Base-by-base conservation (phyloP, 1,139 yeast genomes). In the Saccharomyces hybrid region DNA sequence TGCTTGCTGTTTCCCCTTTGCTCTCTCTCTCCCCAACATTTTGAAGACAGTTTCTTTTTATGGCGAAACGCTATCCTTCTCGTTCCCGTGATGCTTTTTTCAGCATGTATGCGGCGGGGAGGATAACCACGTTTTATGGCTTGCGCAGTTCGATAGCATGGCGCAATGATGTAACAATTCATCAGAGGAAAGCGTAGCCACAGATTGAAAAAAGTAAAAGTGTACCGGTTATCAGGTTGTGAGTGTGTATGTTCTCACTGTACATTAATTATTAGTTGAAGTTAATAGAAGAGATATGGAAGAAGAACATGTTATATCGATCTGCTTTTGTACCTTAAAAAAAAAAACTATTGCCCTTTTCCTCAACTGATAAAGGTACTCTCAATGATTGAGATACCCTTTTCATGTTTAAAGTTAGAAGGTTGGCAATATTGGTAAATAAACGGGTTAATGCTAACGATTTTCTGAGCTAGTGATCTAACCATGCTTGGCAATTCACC, bases 401-500 rank as follows among this genome's bases (percentile, higher is more conserved):
- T 50, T 49, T 64, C 67, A 23, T 57, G 61, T 20, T 56, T 56
- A 44, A 56, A 62, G 11, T 56, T 53, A 11, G 64, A 56, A 14
- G 76, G 74, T 71, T 88, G 88, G 67, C 85, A 78, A 73, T 80
- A 89, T 73, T 88, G 96, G 71, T 87, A 89, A 62, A 89, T 85
- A 72, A 80, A 88, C 23, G 96, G 96, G 68, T 82, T 84, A 51
- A 95, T 81, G 50, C 95, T 95, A 3, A 91, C 88, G 54, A 88
- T 87, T 48, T 90, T 91, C 59, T 85, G 80, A 46, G 85, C 96
- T 52, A 88, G 81, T 60, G 82, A 82, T 72, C 85, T 88, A 59
- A 89, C 88, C 67, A 88, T 85, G 61, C 80, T 81, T 13, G 96
- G 96, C 58, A 89, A 81, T 72, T 89, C 96, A 32, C 90, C 87